phyloP scores from a whole-genome alignment of 75 land plant species.

The Sequoia sempervirens region DNA sequence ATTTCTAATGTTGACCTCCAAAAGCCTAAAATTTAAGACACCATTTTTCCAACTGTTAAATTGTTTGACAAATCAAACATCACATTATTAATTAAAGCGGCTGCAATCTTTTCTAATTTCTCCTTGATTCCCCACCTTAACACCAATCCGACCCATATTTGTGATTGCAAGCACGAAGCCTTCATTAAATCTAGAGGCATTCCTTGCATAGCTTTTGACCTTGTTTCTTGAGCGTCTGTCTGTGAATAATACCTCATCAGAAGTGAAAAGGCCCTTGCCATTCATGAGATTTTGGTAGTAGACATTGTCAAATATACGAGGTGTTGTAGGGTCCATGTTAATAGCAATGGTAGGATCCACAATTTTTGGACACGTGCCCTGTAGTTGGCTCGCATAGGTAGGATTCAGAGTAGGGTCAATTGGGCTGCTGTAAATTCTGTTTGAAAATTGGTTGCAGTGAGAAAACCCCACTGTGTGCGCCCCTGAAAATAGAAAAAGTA shows the following conservation, averaged over 20 bases:
- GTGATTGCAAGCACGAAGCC: constrained; percentile 37
- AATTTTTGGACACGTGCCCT: constrained; percentile 38
- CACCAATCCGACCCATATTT: constrained; percentile 47
- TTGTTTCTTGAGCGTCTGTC: constrained; percentile 35
- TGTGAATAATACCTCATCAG: constrained; percentile 51
- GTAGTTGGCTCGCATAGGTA: constrained; percentile 40
- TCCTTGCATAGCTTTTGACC: constrained; percentile 42
- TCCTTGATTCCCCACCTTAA: constrained; percentile 55
- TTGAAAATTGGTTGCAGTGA: constrained; percentile 39
- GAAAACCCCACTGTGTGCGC: constrained; percentile 54
- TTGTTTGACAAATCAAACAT: neutral
- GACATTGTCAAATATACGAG: constrained; percentile 55
- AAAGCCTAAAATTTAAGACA: too few species aligned
- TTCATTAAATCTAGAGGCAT: constrained; percentile 20
- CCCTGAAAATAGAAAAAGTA: constrained; percentile 27
- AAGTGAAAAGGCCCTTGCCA: constrained; percentile 57
- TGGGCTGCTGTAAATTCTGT: constrained; percentile 27
- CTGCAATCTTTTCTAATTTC: constrained; percentile 59
- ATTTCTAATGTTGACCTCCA: too few species aligned
- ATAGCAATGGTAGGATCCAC: constrained; percentile 57
- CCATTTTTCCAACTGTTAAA: neutral
- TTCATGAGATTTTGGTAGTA: constrained; percentile 53
- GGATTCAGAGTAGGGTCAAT: constrained; percentile 61
- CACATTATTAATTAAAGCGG: constrained; percentile 25
- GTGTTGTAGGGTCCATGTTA: constrained; percentile 52